Conservation (phyloP, 2,329 filamentous ascomycete genomes). For the Dactylellina haptotyla region DNA sequence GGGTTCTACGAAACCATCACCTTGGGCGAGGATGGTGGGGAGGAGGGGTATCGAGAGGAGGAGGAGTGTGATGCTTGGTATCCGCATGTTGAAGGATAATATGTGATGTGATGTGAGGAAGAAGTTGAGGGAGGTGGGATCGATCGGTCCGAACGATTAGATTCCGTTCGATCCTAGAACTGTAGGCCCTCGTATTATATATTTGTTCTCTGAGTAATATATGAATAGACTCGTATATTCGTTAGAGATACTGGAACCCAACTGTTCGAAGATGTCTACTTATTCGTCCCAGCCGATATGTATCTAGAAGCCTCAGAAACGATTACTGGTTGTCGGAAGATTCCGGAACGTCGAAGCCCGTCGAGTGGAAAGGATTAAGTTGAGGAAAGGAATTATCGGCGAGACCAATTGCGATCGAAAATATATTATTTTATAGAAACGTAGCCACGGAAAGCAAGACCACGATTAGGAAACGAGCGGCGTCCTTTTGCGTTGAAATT, state of each 20-base stretch:
- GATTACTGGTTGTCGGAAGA: background rate
- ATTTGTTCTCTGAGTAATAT: constrained; percentile 11
- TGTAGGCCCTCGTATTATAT: constrained; percentile 6
- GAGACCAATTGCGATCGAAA: constrained; percentile 38
- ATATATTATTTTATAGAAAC: too few relatives aligned
- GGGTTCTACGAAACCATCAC: constrained; percentile 28
- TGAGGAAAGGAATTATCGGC: background rate
- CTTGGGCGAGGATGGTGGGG: constrained; percentile 27
- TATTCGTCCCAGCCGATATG: too few relatives aligned
- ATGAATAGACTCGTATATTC: constrained; percentile 28
- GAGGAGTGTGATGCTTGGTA: constrained; percentile 25
- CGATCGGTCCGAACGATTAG: background rate
- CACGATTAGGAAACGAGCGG: constrained; percentile 9
- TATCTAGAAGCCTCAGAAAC: constrained; percentile 4
- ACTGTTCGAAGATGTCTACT: constrained; percentile 8
- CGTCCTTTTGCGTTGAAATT: constrained; percentile 53
- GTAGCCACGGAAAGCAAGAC: background rate
- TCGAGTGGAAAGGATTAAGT: background rate
- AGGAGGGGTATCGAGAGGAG: constrained; percentile 39
- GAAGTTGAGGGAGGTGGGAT: background rate
- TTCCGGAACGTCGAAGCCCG: background rate
- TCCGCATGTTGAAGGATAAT: constrained; percentile 31
- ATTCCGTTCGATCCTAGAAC: background rate
- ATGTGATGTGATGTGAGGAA: background rate
- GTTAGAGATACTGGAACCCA: constrained; percentile 23